These are phyloP conservation scores for Phyllosticta citriasiana DNA, from an alignment of 2,329 filamentous ascomycete genomes.

Conservation along the genomic window DNA sequence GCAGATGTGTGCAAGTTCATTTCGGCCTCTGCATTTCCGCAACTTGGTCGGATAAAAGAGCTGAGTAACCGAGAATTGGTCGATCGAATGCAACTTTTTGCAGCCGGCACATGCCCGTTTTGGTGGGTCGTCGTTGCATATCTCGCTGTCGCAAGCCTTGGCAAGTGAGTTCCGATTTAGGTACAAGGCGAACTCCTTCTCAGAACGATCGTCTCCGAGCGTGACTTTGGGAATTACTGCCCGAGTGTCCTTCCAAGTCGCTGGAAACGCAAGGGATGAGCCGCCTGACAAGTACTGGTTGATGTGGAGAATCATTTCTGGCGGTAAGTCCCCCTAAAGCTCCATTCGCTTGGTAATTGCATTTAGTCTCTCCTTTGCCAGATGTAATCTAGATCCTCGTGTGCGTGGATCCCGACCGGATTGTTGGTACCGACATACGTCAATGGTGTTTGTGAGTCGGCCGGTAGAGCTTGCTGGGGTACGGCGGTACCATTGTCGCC, in stretches of 20 bases:
- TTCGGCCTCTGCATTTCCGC: neutral
- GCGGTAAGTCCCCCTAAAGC: neutral
- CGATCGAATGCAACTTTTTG: neutral
- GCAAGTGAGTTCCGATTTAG: neutral
- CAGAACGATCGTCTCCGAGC: neutral
- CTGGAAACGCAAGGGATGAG: neutral
- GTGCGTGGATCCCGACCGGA: too few species aligned
- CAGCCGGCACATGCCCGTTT: neutral
- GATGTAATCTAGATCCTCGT: neutral
- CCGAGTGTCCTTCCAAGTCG: neutral
- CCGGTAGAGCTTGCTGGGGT: too few species aligned
- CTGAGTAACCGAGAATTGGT: neutral
- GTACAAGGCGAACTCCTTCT: neutral
- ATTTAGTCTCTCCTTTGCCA: neutral
- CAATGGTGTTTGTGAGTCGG: too few species aligned
- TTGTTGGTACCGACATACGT: too few species aligned
- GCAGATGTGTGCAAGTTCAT: neutral
- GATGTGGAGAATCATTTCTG: neutral
- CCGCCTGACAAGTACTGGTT: neutral
- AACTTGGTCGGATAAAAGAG: neutral
- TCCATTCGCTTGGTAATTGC: neutral
- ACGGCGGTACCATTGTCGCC: too few species aligned
- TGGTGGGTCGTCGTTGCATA: neutral
- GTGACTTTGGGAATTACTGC: neutral
- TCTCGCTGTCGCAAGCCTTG: neutral